Evolutionary conservation across 352 stramenopile species (phyloP), one percentile per base, ranked within the genome.

Genomic region (Phytophthora tubulina): DNA sequence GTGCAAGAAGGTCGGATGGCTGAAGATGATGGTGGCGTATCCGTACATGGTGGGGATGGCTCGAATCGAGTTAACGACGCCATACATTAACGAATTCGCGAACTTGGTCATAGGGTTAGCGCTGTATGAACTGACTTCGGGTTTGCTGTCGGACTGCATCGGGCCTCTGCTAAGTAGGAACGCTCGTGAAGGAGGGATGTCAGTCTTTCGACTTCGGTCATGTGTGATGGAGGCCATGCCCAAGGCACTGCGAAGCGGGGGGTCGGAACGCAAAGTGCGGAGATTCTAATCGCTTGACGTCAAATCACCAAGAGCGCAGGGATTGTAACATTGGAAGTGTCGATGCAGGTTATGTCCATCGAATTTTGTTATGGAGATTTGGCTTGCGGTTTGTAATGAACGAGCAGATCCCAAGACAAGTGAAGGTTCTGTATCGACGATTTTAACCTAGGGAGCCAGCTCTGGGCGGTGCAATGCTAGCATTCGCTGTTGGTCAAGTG

Each of bases 21-120:
- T 90, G 78, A 98, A 99, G 69, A 99, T 98, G 75, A 99, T 97
- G 11, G 93, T 88, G 6, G 95, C 91, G 75, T 98, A 99, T 44
- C 95, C 96, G 75, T 98, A 98, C 66, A 98, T 91, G 79, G 81
- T 94, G 27, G 96, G 95, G 39, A 98, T 92, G 56, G 92, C 93
- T 72, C 98, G 90, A 70, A 98, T 95, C 17, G 94, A 93, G 76
- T 98, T 98, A 70, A 98, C 95, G 30, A 96, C 42, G 42, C 90
- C 90, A 63, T 96, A 97, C 54, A 96, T 72, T 55, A 93, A 54
- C 30, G 82, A 84, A 62, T 92, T 92, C 3, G 80, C 82, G 32
- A 87, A 58, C 57, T 82, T 79, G 42, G 75, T 75, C 33, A 81
- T 0, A 30, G 71, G 52, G 32, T 65, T 67, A 4, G 38, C 33